Conservation (phyloP, 1,284 basidiomycete species). For the Cerrena zonata region DNA sequence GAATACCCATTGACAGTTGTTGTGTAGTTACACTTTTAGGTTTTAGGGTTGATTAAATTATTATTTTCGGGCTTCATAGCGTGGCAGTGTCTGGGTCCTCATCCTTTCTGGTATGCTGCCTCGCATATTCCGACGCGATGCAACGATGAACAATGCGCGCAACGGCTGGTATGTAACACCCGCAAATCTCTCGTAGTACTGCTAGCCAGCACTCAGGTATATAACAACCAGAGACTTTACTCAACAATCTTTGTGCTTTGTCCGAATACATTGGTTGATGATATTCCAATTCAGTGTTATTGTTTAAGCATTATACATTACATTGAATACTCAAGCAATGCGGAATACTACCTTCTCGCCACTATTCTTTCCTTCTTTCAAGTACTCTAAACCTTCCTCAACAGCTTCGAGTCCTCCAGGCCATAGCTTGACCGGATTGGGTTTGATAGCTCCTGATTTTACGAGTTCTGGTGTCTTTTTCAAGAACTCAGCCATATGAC, state of each 20-base stretch:
- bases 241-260: too few relatives aligned
- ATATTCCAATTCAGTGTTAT: neutral
- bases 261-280: too few relatives aligned
- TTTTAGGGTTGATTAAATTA: neutral
- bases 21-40: neutral
- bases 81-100: conserved; percentile 3
- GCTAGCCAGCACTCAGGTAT: conserved; percentile 14
- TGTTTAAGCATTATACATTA: neutral
- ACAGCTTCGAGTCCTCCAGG: conserved; percentile 18
- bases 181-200: conserved; percentile 8
- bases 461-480: conserved; percentile 17
- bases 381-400: conserved; percentile 16
- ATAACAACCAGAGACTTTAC: neutral
- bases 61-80: neutral
- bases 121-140: conserved; percentile 17
- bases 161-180: conserved; percentile 17
- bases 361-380: conserved; percentile 19
- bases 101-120: conserved; percentile 6
- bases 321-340: conserved; percentile 7
- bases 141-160: conserved; percentile 15
- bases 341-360: conserved; percentile 22
- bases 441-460: conserved; percentile 14
- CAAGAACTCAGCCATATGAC: conserved; percentile 18
- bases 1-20: neutral
- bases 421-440: conserved; percentile 19